phyloP scores from a whole-genome alignment of 495 filamentous ascomycete species.

The Xylaria castorea region DNA sequence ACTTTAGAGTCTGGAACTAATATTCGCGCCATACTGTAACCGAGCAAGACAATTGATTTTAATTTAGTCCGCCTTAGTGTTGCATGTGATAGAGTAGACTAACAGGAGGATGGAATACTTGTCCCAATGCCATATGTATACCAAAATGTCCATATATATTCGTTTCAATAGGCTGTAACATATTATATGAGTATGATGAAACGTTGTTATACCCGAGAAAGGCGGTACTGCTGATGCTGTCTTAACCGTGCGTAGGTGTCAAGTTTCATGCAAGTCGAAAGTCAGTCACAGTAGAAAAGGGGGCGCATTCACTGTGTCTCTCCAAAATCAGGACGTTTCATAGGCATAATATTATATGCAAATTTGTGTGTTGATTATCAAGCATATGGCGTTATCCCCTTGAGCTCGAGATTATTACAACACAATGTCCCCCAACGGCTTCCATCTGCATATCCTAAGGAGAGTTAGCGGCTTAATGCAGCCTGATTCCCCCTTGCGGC shows the following conservation, averaged over 20 bases:
- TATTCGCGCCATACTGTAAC: background rate
- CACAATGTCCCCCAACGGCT: background rate
- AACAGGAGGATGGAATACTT: background rate
- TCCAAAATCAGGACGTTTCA: background rate
- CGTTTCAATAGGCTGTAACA: conserved; percentile 7
- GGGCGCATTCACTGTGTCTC: background rate
- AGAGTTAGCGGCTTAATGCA: conserved; percentile 10
- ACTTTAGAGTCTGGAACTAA: background rate
- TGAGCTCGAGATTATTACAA: background rate
- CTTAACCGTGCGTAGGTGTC: background rate
- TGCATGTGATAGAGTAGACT: background rate
- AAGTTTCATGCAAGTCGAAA: background rate
- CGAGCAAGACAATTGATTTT: conserved; percentile 4
- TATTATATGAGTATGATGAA: conserved; percentile 16
- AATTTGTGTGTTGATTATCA: background rate
- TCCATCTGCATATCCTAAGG: background rate
- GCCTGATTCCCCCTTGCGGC: conserved; percentile 8
- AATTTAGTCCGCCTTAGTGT: background rate
- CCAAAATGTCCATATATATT: background rate
- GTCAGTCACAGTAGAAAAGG: background rate
- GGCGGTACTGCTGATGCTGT: conserved; percentile 9
- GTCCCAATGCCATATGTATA: conserved; percentile 2
- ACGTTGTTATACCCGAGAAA: conserved; percentile 2
- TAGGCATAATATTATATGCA: background rate
- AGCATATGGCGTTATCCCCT: background rate